These are phyloP conservation scores for Komagataella pastoris DNA, from an alignment of 805 yeast species.

Conservation along the genomic window DNA sequence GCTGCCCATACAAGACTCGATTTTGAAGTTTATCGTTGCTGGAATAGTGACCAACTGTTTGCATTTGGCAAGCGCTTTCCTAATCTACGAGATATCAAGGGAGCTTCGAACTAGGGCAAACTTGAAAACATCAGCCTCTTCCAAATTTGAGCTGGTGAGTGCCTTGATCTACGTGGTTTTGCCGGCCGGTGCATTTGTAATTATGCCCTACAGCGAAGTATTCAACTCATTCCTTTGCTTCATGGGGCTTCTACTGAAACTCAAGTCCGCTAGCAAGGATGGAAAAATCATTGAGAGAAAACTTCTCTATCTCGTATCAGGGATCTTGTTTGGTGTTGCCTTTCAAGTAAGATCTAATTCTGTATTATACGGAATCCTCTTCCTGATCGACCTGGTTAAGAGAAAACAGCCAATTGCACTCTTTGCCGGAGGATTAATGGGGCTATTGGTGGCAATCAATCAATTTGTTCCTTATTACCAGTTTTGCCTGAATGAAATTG, in stretches of 20 bases:
- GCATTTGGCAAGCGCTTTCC: constrained; percentile 34
- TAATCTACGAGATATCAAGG: constrained; percentile 36
- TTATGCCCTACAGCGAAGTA: constrained; percentile 69
- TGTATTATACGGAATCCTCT: constrained; percentile 56
- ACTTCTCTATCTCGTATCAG: constrained; percentile 28
- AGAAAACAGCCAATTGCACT: constrained; percentile 17
- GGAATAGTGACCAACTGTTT: constrained; percentile 34
- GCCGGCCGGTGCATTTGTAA: constrained; percentile 71
- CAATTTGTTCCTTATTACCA: constrained; percentile 38
- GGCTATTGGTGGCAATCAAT: constrained; percentile 27
- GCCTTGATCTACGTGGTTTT: constrained; percentile 41
- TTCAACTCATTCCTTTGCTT: constrained; percentile 49
- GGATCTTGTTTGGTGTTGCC: constrained; percentile 39
- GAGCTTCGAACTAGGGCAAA: constrained; percentile 5
- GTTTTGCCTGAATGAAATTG: constrained; percentile 34
- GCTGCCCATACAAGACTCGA: constrained; percentile 21
- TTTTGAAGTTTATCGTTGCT: constrained; percentile 28
- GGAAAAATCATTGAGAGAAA: constrained; percentile 2
- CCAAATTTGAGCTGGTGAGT: constrained; percentile 13
- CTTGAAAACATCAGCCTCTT: constrained; percentile 1
- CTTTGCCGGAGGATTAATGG: constrained; percentile 44
- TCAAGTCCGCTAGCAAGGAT: background rate
- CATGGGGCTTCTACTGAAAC: constrained; percentile 36
- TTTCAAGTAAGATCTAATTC: constrained; percentile 67
- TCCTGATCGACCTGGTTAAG: constrained; percentile 36